Evolutionary conservation across 208 protist species (phyloP), one percentile per base, ranked within the genome.

Genomic region (Borovskyia barvae): DNA sequence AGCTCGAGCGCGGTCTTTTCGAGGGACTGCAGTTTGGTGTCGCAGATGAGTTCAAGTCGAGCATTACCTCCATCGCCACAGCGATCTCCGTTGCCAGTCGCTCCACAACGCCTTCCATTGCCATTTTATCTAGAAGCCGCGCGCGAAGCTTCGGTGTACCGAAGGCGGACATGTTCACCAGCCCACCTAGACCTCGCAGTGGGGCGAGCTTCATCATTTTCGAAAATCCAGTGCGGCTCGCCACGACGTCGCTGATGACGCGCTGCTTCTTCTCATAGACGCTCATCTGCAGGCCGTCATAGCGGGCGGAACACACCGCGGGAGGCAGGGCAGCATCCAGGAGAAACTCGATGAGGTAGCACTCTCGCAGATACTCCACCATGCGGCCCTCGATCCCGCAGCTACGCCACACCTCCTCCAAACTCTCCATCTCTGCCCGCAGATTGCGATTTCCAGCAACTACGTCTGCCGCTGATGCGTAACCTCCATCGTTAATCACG

Each of bases 321-420:
- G 90, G 90, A 9, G 90, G 90, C 6, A 95, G 73, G 6, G 83
- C 86, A n/a, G 67, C 82, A 61, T 95, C 90, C n/a, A 95, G 70
- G 14, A 95, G 66, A 36, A 91, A 93, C 59, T 95, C 86, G 11
- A 79, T 57, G 45, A 90, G 63, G 52, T 93, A 95, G 53, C 82
- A 87, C 46, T 87, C 78, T 30, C 72, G 72, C 66, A 90, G 61
- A 5, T 63, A 37, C 22, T 79, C 78, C 8, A 47, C 55, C 5
- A 86, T 47, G 20, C 67, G 72, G 11, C 69, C 77, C 22, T 66
- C 67, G 26, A 90, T 66, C 3, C 79, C 79, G 41, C 78, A 85
- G 24, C 43, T 42, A 3, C 56, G 57, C 74, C 72, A 77, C 15
- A 86, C 43, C 8, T 65, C 26, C 20, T 65, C 53, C n/a, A 93